Evolutionary conservation across 2,329 filamentous ascomycete genomes (phyloP), one percentile per base, ranked within the genome.

Genomic region (Aspergillus candidus): DNA sequence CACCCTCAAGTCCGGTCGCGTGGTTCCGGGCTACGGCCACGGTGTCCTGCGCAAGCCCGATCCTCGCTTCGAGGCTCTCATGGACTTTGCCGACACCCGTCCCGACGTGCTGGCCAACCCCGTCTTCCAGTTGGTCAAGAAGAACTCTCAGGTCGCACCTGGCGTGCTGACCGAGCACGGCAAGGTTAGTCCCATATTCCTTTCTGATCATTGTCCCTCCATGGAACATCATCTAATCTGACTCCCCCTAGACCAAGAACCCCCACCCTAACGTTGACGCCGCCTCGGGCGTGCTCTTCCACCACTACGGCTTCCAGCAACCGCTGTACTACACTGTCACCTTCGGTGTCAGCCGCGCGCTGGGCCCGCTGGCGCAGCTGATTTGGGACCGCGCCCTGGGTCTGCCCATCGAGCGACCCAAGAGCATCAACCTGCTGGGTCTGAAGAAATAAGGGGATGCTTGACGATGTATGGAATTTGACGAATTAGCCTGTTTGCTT

Each of bases 261-360:
- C 89, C 93, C 2, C 94, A 91, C 72, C 93, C 93, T 53, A 98
- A 98, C 66, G 93, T 98, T 50, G 93, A 98, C 70, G 89, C 86
- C 38, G 84, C 82, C 51, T 95, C 89, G 1, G 93, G 93, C 52
- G 90, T 97, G 5, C 78, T 98, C 38, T 97, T 98, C 81, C 84
- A 97, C 71, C 89, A 97, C 75, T 98, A 95, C 66, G 93, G 91
- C 46, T 95, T 98, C 82, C 85, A 87, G 67, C 88, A 97, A 74
- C 95, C 91, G 0, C 77, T 97, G 10, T 98, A 97, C 76, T 98
- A 97, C 74, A 84, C 80, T 12, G 80, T 80, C 8, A 82, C 80
- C 5, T 84, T 84, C 56, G 80, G 80, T 56, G 80, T 84, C 37
- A 81, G 77, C 65, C 74, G 80, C 65, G 79, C 78, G 41, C 74